Evolutionary conservation across 2,329 filamentous ascomycete genomes (phyloP), one percentile per base, ranked within the genome.

Genomic region (Geosmithia flava): DNA sequence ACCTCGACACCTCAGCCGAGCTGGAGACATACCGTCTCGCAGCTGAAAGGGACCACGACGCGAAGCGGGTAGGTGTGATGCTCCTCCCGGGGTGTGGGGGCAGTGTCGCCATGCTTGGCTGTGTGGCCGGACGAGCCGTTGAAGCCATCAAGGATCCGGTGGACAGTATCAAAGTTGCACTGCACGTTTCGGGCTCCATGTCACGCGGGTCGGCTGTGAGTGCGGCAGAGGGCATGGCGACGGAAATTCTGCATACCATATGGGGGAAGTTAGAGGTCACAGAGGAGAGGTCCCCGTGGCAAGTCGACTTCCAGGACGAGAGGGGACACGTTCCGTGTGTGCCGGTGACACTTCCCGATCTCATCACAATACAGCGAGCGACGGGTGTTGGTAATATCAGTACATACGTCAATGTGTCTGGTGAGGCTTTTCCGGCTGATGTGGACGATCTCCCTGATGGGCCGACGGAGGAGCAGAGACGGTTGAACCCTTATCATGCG

Each of bases 11-110:
- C 13, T 49, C 55, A 1, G 55, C 55, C 16, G 55, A 58, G 48
- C 44, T 58, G 15, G 45, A 41, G 19, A 54, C 49, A 37, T 58
- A 55, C 49, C 47, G 50, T 11, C 37, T 51, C 4, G 51, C 52
- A 3, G 33, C 47, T 15, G 39, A 33, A 23, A 39, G 45, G 6
- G 47, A 50, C 15, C 39, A 49, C 5, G 46, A 51, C 2, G 55
- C 55, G 17, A 33, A 7, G 23, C 20, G 42, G 19, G 47, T 49
- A 3, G 42, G 41, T 5, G 48, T 54, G 33, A 53, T 58, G 52
- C 51, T 58, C 7, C 27, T 56, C 16, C 55, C 55, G 10, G 55
- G 55, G 7, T 53, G 53, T 43, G 55, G 54, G 16, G 55, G 55
- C 6, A 54, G 53, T 40, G 55, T 53, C 11, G 48, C 54, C 16